A percentile compares a stretch with the other conserved stretches of the same genome.
phyloP scores from a whole-genome alignment of 805 yeast genomes.

The Danielia oregonensis region DNA sequence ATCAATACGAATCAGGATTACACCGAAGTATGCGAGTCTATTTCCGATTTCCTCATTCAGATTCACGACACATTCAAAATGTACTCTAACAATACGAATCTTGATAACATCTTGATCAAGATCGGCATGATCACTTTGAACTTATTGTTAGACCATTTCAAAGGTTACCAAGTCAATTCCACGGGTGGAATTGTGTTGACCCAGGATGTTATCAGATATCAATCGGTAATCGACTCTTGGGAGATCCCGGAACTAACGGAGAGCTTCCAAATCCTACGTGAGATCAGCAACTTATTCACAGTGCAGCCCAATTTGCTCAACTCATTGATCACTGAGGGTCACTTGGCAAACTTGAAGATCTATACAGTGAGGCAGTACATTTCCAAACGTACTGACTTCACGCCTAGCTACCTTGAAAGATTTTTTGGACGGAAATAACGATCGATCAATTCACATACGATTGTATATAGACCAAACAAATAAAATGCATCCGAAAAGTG shows the following conservation, averaged over 20 bases:
- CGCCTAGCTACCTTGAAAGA: constrained; percentile 47
- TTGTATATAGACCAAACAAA: constrained; percentile 5
- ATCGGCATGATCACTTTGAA: constrained; percentile 58
- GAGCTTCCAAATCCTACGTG: constrained; percentile 67
- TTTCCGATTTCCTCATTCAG: constrained; percentile 49
- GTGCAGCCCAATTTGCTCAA: constrained; percentile 78
- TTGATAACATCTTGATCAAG: constrained; percentile 47
- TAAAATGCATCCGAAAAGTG: constrained; percentile 3
- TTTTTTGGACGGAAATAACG: constrained; percentile 34
- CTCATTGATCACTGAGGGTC: constrained; percentile 79
- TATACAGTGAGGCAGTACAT: constrained; percentile 62
- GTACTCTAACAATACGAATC: constrained; percentile 41
- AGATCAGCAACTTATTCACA: constrained; percentile 78
- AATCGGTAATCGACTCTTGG: constrained; percentile 67
- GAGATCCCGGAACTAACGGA: constrained; percentile 55
- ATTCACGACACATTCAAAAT: constrained; percentile 36
- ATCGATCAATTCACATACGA: constrained; percentile 5
- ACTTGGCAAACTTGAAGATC: constrained; percentile 61
- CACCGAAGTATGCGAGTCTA: constrained; percentile 66
- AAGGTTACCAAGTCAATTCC: constrained; percentile 69
- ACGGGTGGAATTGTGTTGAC: constrained; percentile 82
- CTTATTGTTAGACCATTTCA: constrained; percentile 65
- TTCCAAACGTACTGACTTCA: constrained; percentile 66
- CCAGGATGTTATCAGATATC: constrained; percentile 77
- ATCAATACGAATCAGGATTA: constrained; percentile 47